Base-by-base conservation (phyloP, 2,329 filamentous ascomycete species). In the Stachybotrys chartarum region DNA sequence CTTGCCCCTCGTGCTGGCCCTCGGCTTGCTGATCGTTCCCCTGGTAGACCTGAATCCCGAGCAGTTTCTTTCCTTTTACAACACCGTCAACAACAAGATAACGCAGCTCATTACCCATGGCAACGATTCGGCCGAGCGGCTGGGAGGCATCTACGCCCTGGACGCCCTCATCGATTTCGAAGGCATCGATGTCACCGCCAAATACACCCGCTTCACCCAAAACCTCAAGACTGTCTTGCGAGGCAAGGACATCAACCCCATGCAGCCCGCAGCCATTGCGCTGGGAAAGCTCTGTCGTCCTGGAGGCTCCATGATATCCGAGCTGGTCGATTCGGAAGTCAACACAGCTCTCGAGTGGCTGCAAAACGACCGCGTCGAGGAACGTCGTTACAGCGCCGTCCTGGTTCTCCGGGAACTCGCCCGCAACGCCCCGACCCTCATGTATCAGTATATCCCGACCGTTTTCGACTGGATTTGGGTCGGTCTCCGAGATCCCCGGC, bases 391-490 rank as follows among this genome's bases (percentile, higher is more conserved):
- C 68, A 93, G 92, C 56, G 92, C 94, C 17, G 93, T 96, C 7
- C 81, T 99, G 30, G 87, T 96, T 35, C 82, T 99, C 54, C 85
- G 92, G 56, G 94, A 99, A 70, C 80, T 99, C 56, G 91, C 92
- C 7, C 86, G 90, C 63, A 96, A 94, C 69, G 96, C 93, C 3
- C 93, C 93, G 5, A 99, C 94, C 0, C 80, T 99, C 55, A 91
- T 99, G 75, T 99, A 97, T 72, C 86, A 89, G 60, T 97, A 95
- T 73, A 92, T 97, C 52, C 86, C 88, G n/a, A 87, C 94, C 67
- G 90, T 99, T 52, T 91, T 99, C 66, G 91, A 97, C 64, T 87
- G 96, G 69, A 91, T 99, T 59, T 97, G 94, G 94, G 88, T 96
- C 53, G 93, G 92, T 31, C 79, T 99, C 56, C 84, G 93, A 57